phyloP scores from a whole-genome alignment of 2,329 filamentous ascomycete genomes.

The Canariomyces notabilis region DNA sequence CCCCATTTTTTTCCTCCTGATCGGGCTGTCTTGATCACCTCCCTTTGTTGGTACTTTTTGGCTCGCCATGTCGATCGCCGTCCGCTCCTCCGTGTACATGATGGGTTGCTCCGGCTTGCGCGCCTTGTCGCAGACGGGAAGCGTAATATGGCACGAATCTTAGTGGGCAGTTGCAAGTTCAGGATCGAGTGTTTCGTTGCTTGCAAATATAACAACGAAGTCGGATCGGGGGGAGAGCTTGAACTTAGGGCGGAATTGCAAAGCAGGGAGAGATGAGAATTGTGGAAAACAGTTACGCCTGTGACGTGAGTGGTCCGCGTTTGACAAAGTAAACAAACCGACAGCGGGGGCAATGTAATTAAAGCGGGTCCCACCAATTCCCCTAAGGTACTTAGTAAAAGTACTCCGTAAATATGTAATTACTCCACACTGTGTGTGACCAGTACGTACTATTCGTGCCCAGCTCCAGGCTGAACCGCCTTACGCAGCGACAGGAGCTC shows the following conservation, averaged over 20 bases:
- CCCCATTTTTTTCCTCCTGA: conserved; percentile 55
- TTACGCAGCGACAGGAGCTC: conserved; percentile 33
- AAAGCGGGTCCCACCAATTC: conserved; percentile 6
- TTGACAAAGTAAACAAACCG: conserved; percentile 28
- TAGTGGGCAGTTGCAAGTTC: neutral
- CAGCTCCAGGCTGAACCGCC: conserved; percentile 40
- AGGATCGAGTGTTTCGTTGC: neutral
- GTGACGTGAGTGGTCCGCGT: conserved; percentile 25
- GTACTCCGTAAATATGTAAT: neutral
- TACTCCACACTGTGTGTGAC: neutral
- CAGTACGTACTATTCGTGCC: neutral
- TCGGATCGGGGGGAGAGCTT: neutral
- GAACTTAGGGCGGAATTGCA: conserved; percentile 1
- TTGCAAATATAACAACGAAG: neutral
- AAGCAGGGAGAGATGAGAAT: conserved; percentile 13
- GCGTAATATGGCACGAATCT: conserved; percentile 34
- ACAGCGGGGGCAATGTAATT: conserved; percentile 5
- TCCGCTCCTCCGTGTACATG: conserved; percentile 25
- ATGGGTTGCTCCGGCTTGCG: conserved; percentile 39
- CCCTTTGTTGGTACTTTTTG: conserved; percentile 32
- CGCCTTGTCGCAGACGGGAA: conserved; percentile 42
- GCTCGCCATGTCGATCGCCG: conserved; percentile 21
- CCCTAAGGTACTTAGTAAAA: too few species aligned
- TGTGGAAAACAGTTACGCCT: conserved; percentile 13
- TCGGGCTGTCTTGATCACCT: conserved; percentile 48